Evolutionary conservation across 306 rosid genomes (phyloP).

Genomic region (Lathyrus oleraceus): DNA sequence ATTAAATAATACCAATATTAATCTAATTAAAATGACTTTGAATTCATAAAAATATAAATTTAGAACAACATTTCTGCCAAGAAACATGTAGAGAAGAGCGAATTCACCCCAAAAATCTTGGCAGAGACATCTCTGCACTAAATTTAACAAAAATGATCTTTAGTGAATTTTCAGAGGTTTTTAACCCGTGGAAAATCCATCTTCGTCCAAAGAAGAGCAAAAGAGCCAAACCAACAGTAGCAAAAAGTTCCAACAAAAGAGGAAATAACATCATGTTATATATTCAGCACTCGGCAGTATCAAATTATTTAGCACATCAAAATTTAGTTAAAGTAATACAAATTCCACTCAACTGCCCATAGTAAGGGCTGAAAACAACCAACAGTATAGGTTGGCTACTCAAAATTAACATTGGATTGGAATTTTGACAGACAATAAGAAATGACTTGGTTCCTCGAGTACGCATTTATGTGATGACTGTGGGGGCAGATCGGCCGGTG

Average conservation of each 20-base stretch:
- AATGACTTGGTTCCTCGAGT: conserved; percentile 4
- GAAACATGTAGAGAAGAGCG: too few relatives aligned
- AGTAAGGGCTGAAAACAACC: conserved; percentile 37
- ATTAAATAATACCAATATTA: too few relatives aligned
- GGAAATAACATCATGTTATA: conserved; percentile 12
- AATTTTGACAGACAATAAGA: conserved; percentile 32
- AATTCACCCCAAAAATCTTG: too few relatives aligned
- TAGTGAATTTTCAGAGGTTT: too few relatives aligned
- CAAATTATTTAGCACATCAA: conserved; percentile 54
- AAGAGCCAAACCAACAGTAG: background rate
- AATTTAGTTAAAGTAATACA: conserved; percentile 41
- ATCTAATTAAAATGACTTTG: too few relatives aligned
- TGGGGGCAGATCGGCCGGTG: conserved; percentile 93
- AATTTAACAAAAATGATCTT: too few relatives aligned
- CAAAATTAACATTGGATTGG: conserved; percentile 28
- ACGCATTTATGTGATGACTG: conserved; percentile 71
- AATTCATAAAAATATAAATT: too few relatives aligned
- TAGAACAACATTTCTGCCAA: too few relatives aligned
- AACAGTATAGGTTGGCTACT: conserved; percentile 34
- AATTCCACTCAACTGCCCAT: conserved; percentile 33
- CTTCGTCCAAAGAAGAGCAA: background rate
- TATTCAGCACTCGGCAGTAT: conserved; percentile 23
- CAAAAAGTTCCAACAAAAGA: background rate
- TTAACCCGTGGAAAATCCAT: conserved; percentile 16
- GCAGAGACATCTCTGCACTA: too few relatives aligned